Evolutionary conservation across 345 rosid genomes (phyloP).

Genomic region (Linum tenue): DNA sequence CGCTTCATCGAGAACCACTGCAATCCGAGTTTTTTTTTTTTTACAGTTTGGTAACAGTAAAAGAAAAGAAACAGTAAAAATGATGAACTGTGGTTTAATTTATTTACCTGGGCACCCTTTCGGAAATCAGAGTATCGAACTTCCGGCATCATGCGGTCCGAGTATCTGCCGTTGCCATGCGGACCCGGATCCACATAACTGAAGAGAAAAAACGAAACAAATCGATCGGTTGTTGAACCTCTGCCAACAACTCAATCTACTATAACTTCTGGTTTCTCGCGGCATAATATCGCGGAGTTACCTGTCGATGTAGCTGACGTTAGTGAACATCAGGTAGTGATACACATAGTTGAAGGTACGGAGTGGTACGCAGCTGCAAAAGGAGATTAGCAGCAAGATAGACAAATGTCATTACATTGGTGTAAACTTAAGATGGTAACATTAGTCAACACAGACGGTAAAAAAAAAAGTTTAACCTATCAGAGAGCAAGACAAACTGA

Average conservation of each 20-base stretch:
- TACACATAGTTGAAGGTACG: slow-evolving; percentile 50
- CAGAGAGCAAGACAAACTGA: slow-evolving; percentile 64
- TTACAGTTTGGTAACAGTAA: too few relatives aligned
- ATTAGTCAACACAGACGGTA: background rate
- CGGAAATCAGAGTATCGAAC: slow-evolving; percentile 48
- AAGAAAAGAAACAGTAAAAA: too few relatives aligned
- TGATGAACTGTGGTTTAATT: too few relatives aligned
- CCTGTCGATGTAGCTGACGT: slow-evolving; percentile 63
- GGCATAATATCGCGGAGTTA: slow-evolving; percentile 7
- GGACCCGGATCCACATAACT: slow-evolving; percentile 72
- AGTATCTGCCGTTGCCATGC: slow-evolving; percentile 59
- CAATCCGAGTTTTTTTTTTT: background rate
- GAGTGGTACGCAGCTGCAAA: slow-evolving; percentile 53
- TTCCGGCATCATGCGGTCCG: slow-evolving; percentile 65
- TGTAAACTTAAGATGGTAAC: background rate
- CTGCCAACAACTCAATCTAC: too few relatives aligned
- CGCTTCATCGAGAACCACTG: slow-evolving; percentile 82
- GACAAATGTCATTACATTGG: slow-evolving; percentile 10
- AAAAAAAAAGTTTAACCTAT: slow-evolving; percentile 30
- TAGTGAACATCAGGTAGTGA: slow-evolving; percentile 45
- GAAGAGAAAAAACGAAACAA: background rate
- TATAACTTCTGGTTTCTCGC: too few relatives aligned
- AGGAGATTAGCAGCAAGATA: background rate
- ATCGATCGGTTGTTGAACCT: too few relatives aligned
- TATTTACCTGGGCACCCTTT: slow-evolving; percentile 58